Evolutionary conservation across 2,329 filamentous ascomycete species (phyloP).

Genomic region (Aspergillus japonicus): DNA sequence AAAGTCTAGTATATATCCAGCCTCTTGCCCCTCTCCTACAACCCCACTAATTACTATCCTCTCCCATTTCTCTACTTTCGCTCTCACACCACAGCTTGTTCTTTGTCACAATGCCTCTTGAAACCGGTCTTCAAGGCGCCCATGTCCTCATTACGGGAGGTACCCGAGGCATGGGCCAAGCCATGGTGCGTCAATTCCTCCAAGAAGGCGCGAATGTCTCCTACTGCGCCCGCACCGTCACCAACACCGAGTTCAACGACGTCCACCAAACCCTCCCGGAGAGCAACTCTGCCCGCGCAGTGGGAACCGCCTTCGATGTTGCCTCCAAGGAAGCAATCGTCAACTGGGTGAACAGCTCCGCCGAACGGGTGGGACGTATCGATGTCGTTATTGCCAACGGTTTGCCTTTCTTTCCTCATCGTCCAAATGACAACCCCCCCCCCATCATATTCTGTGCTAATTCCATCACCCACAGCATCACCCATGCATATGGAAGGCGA

Average conservation of each 20-base stretch:
- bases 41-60: too few relatives aligned
- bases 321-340: slow-evolving; percentile 1
- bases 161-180: slow-evolving; percentile 28
- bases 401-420: too few relatives aligned
- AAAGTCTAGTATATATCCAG: too few relatives aligned
- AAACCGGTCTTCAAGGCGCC: slow-evolving; percentile 10
- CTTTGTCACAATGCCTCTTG: slow-evolving; percentile 7
- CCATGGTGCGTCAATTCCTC: slow-evolving; percentile 23
- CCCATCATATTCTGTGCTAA: too few relatives aligned
- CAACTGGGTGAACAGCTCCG: too few relatives aligned
- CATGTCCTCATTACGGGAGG: slow-evolving; percentile 21
- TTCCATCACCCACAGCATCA: slow-evolving; percentile 14
- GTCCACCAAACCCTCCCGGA: slow-evolving; percentile 10
- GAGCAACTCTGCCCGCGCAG: slow-evolving; percentile 10
- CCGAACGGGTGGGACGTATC: too few relatives aligned
- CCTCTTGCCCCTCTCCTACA: too few relatives aligned
- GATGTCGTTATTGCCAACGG: too few relatives aligned
- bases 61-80: too few relatives aligned
- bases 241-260: slow-evolving; percentile 15
- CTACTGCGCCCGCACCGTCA: slow-evolving; percentile 23
- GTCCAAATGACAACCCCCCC: too few relatives aligned
- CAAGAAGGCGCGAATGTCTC: slow-evolving; percentile 23
- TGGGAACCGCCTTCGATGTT: slow-evolving; percentile 20
- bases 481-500: slow-evolving; percentile 18
- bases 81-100: background rate